phyloP scores from a whole-genome alignment of 768 basidiomycete genomes.

The Russula brevipes region DNA sequence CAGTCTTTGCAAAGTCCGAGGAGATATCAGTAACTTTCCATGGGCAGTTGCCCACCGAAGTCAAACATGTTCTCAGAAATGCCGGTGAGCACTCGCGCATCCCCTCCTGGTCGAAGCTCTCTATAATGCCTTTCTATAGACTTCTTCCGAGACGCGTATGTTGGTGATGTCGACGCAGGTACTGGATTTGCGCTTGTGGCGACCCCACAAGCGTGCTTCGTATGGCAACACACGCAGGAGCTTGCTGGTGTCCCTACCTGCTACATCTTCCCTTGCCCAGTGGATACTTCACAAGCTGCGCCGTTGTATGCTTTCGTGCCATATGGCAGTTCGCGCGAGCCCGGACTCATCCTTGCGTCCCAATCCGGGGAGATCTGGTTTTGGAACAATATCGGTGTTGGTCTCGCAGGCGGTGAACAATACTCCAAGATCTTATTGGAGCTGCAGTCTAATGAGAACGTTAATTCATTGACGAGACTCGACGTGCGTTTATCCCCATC shows the following conservation, averaged over 20 bases:
- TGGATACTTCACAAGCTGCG: constrained; percentile 46
- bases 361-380: constrained; percentile 68
- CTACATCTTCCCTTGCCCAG: constrained; percentile 75
- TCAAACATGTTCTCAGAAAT: constrained; percentile 63
- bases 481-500: constrained; percentile 43
- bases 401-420: constrained; percentile 73
- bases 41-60: constrained; percentile 65
- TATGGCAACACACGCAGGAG: constrained; percentile 77
- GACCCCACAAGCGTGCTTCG: constrained; percentile 69
- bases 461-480: constrained; percentile 61
- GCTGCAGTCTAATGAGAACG: constrained; percentile 49
- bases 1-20: constrained; percentile 65
- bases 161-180: constrained; percentile 62
- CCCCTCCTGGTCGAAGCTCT: not conserved
- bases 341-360: constrained; percentile 78
- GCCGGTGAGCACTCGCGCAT: constrained; percentile 45
- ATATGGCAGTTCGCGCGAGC: constrained; percentile 64
- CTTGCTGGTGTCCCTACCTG: constrained; percentile 72
- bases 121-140: constrained; percentile 38
- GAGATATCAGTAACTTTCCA: constrained; percentile 65
- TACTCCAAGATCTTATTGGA: constrained; percentile 48
- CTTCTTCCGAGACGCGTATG: constrained; percentile 61
- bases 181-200: constrained; percentile 73
- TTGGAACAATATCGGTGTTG: constrained; percentile 85
- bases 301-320: constrained; percentile 56